Percentiles rank a stretch among this genome's conserved stretches.
Evolutionary conservation across 1,284 basidiomycete genomes (phyloP).

Genomic region (Ustilago sp.): DNA sequence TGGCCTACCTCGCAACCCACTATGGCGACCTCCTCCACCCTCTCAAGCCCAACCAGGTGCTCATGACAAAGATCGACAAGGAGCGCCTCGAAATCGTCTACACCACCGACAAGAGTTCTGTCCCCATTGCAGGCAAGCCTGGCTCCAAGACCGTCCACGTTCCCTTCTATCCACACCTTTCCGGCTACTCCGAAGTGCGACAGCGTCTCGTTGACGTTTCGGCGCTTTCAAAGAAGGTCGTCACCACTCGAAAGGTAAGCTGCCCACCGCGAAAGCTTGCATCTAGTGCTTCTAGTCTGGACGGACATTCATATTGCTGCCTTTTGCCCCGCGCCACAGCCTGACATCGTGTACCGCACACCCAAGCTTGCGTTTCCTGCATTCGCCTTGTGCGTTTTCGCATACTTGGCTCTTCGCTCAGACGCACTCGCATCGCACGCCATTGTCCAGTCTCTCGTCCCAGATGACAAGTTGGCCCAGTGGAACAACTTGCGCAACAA

Average conservation of each 20-base stretch:
- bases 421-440: conserved; percentile 35
- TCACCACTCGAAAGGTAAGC: conserved; percentile 45
- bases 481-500: conserved; percentile 44
- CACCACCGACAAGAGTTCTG: conserved; percentile 21
- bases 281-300: not conserved
- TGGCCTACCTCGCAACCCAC: conserved; percentile 51
- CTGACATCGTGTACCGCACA: conserved; percentile 38
- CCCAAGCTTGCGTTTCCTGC: conserved; percentile 32
- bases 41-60: conserved; percentile 40
- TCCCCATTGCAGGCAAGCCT: conserved; percentile 22
- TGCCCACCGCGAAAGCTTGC: not conserved
- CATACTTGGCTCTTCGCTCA: conserved; percentile 39
- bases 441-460: conserved; percentile 30
- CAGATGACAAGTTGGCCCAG: conserved; percentile 18
- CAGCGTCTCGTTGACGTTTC: conserved; percentile 44
- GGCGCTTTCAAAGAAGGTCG: conserved; percentile 29
- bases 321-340: not conserved
- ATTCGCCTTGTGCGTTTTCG: conserved; percentile 4
- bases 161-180: conserved; percentile 44
- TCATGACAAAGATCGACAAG: conserved; percentile 52
- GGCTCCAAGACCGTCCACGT: conserved; percentile 32
- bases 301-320: not conserved
- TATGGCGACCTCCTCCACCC: conserved; percentile 40
- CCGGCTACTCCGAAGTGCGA: conserved; percentile 41
- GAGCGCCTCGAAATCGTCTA: conserved; percentile 48